A percentile compares a stretch with the other conserved stretches of the same genome.
Evolutionary conservation across 768 basidiomycete genomes (phyloP).

Genomic region (Mycena polygramma): DNA sequence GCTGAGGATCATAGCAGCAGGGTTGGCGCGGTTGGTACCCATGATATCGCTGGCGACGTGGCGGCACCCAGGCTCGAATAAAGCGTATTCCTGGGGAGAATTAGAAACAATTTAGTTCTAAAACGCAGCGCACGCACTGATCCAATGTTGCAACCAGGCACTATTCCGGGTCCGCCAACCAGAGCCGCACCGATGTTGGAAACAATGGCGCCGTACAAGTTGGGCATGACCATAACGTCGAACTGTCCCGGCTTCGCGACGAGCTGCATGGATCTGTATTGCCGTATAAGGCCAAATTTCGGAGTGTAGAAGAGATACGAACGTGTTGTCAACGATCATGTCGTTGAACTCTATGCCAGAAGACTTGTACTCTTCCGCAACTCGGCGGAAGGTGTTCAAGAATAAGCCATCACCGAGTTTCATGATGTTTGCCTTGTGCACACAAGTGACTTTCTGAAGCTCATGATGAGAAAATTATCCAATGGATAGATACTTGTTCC

Average conservation of each 20-base stretch:
- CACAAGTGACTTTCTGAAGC: constrained; percentile 95
- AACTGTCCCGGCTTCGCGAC: constrained; percentile 97
- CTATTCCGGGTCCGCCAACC: constrained; percentile 97
- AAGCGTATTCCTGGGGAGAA: constrained; percentile 83
- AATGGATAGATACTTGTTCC: not conserved
- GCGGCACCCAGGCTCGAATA: constrained; percentile 99
- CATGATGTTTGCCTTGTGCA: constrained; percentile 99
- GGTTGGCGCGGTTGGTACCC: constrained; percentile 96
- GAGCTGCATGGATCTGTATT: constrained; percentile 94
- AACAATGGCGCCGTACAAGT: constrained; percentile 96
- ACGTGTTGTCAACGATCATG: constrained; percentile 99
- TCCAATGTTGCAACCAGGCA: constrained; percentile 98
- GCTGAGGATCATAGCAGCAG: constrained; percentile 96
- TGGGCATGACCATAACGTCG: constrained; percentile 99
- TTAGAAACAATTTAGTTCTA: constrained; percentile 16
- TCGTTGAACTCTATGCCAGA: constrained; percentile 93
- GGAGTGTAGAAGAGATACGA: constrained; percentile 40
- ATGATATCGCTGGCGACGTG: constrained; percentile 96
- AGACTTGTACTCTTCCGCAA: constrained; percentile 97
- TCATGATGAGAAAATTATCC: constrained; percentile 16
- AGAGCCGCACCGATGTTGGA: constrained; percentile 99
- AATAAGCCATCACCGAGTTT: constrained; percentile 99
- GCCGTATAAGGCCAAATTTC: constrained; percentile 13
- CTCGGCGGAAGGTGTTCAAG: constrained; percentile 96
- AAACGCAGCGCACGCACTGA: constrained; percentile 61